Percentiles rank a stretch among this genome's conserved stretches.
Evolutionary conservation across 73 alveolate species (phyloP).

Genomic region (Blepharisma stoltei): DNA sequence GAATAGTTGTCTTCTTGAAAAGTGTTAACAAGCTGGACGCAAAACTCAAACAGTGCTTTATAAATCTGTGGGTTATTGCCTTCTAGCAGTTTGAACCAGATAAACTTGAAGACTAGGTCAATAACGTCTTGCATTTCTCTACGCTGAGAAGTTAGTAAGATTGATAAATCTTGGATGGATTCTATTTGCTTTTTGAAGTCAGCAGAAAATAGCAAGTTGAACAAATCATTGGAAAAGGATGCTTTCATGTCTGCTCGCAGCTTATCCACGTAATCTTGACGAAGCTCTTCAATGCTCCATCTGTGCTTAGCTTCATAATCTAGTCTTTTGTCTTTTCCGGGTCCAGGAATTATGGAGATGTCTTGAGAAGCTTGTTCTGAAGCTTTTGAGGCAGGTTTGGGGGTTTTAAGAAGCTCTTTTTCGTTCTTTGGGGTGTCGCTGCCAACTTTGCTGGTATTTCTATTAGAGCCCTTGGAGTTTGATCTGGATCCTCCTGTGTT

Average conservation of each 20-base stretch:
- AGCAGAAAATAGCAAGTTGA: constrained; percentile 34
- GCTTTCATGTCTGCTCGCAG: constrained; percentile 35
- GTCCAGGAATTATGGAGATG: constrained; percentile 32
- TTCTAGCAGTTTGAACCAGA: constrained; percentile 38
- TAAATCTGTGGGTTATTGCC: constrained; percentile 44
- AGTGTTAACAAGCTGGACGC: constrained; percentile 27
- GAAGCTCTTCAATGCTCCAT: constrained; percentile 64
- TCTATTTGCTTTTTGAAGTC: constrained; percentile 56
- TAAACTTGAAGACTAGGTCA: constrained; percentile 53
- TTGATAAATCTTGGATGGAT: constrained; percentile 35
- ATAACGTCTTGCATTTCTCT: constrained; percentile 36
- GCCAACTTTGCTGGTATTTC: neutral
- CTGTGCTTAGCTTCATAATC: constrained; percentile 67
- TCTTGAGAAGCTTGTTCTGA: neutral
- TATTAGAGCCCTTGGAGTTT: neutral
- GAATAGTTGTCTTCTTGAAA: constrained; percentile 30
- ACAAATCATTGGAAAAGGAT: neutral
- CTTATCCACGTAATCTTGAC: constrained; percentile 68
- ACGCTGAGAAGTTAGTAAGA: constrained; percentile 23
- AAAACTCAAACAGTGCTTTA: constrained; percentile 42
- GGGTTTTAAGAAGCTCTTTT: neutral
- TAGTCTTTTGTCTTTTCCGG: constrained; percentile 71
- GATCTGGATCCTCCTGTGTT: neutral
- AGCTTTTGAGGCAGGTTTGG: constrained; percentile 18
- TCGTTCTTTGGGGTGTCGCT: neutral